Evolutionary conservation across 768 basidiomycete genomes (phyloP).

Genomic region (Collybia mongolica): DNA sequence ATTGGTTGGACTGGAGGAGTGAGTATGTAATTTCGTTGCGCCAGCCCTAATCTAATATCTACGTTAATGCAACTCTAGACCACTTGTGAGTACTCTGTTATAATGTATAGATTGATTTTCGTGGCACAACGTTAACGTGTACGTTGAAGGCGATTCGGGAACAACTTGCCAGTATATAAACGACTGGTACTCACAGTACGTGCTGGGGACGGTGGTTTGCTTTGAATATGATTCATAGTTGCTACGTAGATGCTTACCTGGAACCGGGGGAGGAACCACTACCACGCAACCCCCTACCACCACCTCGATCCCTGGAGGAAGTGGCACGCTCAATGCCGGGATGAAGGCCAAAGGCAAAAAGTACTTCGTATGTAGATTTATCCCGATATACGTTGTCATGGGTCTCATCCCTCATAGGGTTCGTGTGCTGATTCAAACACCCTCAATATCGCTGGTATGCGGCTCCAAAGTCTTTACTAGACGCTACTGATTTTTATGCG

Average conservation of each 20-base stretch:
- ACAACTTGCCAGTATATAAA: conserved; percentile 27
- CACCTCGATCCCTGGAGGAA: conserved; percentile 16
- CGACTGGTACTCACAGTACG: conserved; percentile 26
- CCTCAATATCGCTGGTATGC: conserved; percentile 26
- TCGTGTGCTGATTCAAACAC: conserved; percentile 28
- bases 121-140: not conserved
- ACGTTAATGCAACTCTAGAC: conserved; percentile 12
- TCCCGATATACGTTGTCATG: not conserved
- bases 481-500: not conserved
- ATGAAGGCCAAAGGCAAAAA: conserved; percentile 26
- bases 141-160: conserved; percentile 28
- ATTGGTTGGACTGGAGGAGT: conserved; percentile 32
- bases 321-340: conserved; percentile 16
- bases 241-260: conserved; percentile 25
- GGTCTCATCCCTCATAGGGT: conserved; percentile 15
- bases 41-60: not conserved
- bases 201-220: too few species aligned
- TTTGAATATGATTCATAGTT: too few species aligned
- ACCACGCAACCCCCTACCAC: conserved; percentile 11
- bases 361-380: conserved; percentile 20
- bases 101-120: too few species aligned
- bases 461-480: conserved; percentile 3
- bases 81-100: conserved; percentile 14
- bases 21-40: not conserved
- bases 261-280: conserved; percentile 10